These are phyloP conservation scores for Microdochium trichocladiopsis DNA, from an alignment of 2,329 filamentous ascomycete genomes.

Conservation along the genomic window DNA sequence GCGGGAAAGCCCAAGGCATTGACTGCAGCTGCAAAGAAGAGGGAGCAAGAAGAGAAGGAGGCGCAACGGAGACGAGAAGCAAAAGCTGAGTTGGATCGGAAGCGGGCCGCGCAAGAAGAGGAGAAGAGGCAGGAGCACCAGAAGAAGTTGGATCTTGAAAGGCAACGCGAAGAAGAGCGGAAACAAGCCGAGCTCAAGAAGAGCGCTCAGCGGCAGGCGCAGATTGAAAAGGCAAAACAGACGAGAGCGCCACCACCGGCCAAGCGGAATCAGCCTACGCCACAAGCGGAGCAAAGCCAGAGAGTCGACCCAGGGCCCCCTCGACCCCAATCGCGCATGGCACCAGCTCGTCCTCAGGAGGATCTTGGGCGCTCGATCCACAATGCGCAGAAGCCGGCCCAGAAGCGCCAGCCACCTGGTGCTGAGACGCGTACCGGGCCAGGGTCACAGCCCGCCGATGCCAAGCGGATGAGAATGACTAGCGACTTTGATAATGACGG, in stretches of 20 bases:
- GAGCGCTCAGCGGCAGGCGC: neutral
- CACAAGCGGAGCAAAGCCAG: constrained; percentile 15
- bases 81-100: constrained; percentile 75
- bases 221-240: constrained; percentile 53
- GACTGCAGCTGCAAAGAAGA: constrained; percentile 71
- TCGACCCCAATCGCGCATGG: constrained; percentile 51
- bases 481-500: constrained; percentile 62
- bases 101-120: constrained; percentile 63
- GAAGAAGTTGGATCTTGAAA: constrained; percentile 53
- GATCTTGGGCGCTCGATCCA: constrained; percentile 41
- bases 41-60: constrained; percentile 77
- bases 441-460: constrained; percentile 62
- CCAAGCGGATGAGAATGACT: constrained; percentile 73
- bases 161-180: constrained; percentile 53
- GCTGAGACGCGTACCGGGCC: constrained; percentile 39
- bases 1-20: constrained; percentile 63
- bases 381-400: neutral
- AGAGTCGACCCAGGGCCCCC: constrained; percentile 25
- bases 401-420: constrained; percentile 28
- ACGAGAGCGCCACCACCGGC: constrained; percentile 56
- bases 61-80: constrained; percentile 72
- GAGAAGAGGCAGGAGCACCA: constrained; percentile 53
- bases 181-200: constrained; percentile 48
- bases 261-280: constrained; percentile 40
- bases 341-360: constrained; percentile 46